Percentiles rank a stretch among this genome's conserved stretches.
Conservation (phyloP, 148 eudicot genomes). For the Selenicereus undatus region DNA sequence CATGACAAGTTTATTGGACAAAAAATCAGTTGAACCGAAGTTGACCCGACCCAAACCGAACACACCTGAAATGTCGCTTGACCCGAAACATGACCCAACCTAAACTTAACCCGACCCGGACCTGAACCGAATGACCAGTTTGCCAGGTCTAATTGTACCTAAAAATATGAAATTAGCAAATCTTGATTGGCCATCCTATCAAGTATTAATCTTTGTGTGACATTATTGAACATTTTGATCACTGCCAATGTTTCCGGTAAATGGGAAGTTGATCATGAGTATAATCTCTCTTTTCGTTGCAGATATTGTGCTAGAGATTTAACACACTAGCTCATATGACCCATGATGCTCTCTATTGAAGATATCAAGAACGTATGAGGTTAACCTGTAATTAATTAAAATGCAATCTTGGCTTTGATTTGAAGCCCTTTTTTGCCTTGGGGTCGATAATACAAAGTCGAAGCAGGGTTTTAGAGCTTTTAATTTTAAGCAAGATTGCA, state of each 20-base stretch:
- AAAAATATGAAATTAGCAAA: too few species aligned
- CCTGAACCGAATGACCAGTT: too few species aligned
- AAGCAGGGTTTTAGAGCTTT: neutral
- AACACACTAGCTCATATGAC: neutral
- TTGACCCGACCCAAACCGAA: too few species aligned
- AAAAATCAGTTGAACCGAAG: too few species aligned
- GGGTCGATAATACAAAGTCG: neutral
- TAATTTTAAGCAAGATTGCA: neutral
- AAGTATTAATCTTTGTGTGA: neutral
- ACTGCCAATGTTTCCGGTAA: neutral
- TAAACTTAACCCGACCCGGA: too few species aligned
- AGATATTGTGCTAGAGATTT: constrained; percentile 39
- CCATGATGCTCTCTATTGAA: neutral
- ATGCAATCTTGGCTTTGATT: neutral
- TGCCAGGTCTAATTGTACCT: too few species aligned
- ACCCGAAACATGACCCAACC: too few species aligned
- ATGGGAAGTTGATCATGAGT: neutral
- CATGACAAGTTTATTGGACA: too few species aligned
- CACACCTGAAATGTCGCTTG: too few species aligned
- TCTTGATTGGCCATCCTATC: too few species aligned
- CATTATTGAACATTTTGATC: too few species aligned
- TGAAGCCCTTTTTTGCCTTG: neutral
- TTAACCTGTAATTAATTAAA: too few species aligned
- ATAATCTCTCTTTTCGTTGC: constrained; percentile 1
- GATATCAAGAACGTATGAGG: neutral